Conservation (phyloP, 2,329 filamentous ascomycete species). For the Trichoderma atrobrunneum region DNA sequence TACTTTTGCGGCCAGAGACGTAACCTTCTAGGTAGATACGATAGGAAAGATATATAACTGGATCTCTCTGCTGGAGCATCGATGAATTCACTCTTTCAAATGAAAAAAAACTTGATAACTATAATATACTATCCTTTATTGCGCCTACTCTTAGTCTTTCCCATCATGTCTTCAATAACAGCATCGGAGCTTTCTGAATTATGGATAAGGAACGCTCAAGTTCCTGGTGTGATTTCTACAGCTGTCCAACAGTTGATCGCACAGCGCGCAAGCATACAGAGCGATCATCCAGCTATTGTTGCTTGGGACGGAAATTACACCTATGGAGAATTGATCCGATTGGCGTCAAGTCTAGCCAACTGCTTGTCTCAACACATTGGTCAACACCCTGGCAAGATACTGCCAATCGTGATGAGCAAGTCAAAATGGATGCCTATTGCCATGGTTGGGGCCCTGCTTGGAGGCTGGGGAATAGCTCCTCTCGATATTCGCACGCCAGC, state of each 20-base stretch:
- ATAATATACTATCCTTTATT: background rate
- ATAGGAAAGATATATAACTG: background rate
- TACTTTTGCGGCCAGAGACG: background rate
- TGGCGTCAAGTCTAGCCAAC: background rate
- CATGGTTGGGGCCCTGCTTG: background rate
- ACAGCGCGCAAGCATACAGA: background rate
- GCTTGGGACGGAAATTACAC: background rate
- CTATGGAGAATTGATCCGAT: background rate
- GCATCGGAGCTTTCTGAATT: background rate
- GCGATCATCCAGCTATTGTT: background rate
- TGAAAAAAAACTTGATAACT: background rate
- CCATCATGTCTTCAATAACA: background rate
- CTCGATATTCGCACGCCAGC: background rate
- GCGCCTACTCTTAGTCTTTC: background rate
- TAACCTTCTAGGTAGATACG: background rate
- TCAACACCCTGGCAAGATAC: background rate
- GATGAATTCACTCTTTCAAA: background rate
- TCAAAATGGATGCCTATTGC: background rate
- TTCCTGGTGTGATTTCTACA: background rate
- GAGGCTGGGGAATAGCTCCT: background rate
- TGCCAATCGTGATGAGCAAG: background rate
- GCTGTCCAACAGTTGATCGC: background rate
- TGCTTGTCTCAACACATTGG: background rate
- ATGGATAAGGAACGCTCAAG: background rate
- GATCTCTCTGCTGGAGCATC: background rate